Evolutionary conservation across 2,329 filamentous ascomycete genomes (phyloP), one percentile per base, ranked within the genome.

Genomic region (Remersonia thermophila): DNA sequence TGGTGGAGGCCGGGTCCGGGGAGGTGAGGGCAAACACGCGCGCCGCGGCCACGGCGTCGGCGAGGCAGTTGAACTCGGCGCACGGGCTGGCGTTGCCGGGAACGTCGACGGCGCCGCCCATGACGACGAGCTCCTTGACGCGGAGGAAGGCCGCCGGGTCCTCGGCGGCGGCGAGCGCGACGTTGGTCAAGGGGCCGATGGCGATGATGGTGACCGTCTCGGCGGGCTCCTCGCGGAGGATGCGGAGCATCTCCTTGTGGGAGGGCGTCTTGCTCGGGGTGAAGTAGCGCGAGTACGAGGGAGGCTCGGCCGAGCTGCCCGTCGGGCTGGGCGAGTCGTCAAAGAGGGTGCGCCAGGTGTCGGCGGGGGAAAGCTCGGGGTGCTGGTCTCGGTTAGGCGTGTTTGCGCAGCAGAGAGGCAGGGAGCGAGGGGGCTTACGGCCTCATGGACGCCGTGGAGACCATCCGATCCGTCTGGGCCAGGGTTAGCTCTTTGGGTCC

Each of bases 41-140:
- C 9, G 83, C 83, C 0, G 82, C 74, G 18, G 83, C 82, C 28
- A 83, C 70, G 14, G 82, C 69, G 55, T 98, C 93, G 39, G 91
- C 87, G 53, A 85, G 93, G 39, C 81, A 82, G 65, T 98, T 98
- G 71, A 98, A 98, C 57, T 98, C 91, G 44, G 83, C 85, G 10
- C 80, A 73, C 2, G 91, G 89, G 31, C 76, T 78, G 52, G 83
- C 77, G 57, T 98, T 98, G 48, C 91, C 91, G 34, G 77, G 71
- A 30, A 77, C 63, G 40, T 82, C 69, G 36, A 98, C 72, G 16
- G 83, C 79, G 41, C 91, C 91, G 40, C 89, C 91, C 91, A 98
- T 98, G 32, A 95, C 83, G 3, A 94, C 80, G 3, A 98, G 72
- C 58, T 96, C 86, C 57, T 93, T 93, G 33, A 78, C 83, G 30